Percentiles rank a stretch among this genome's conserved stretches.
Evolutionary conservation across 345 rosid genomes (phyloP).

Genomic region (Citrus australasica): DNA sequence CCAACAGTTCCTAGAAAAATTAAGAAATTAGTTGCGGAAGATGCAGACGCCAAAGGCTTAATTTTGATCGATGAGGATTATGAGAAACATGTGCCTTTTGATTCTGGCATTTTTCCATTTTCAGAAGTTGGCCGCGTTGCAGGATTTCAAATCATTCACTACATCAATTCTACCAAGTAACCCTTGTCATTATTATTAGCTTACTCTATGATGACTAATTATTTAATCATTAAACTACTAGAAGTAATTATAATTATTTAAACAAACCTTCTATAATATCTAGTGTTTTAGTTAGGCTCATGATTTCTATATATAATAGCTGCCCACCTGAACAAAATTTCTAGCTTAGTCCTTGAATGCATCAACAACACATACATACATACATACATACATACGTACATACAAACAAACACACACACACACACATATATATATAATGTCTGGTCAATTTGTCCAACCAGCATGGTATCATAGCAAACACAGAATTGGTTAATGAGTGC

Average conservation of each 20-base stretch:
- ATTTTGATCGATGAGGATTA: conserved; percentile 40
- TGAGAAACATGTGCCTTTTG: conserved; percentile 42
- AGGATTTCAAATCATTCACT: conserved; percentile 49
- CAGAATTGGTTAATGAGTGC: neutral
- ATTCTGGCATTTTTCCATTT: conserved; percentile 60
- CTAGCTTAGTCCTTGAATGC: no score
- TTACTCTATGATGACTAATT: neutral
- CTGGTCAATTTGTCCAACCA: no score
- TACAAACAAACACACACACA: no score
- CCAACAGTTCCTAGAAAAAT: conserved; percentile 28
- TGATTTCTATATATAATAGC: no score
- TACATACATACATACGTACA: no score
- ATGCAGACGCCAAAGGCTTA: conserved; percentile 60
- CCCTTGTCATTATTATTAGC: neutral
- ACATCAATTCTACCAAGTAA: conserved; percentile 61
- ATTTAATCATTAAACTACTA: neutral
- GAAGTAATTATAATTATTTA: no score
- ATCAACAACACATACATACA: no score
- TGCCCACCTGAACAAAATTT: no score
- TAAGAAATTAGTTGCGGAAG: conserved; percentile 59
- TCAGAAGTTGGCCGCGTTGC: conserved; percentile 41
- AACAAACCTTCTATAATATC: no score
- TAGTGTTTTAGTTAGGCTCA: no score
- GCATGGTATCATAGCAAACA: no score
- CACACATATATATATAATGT: no score